phyloP scores from a whole-genome alignment of 2,329 filamentous ascomycete species.

The Fusarium metavorans region DNA sequence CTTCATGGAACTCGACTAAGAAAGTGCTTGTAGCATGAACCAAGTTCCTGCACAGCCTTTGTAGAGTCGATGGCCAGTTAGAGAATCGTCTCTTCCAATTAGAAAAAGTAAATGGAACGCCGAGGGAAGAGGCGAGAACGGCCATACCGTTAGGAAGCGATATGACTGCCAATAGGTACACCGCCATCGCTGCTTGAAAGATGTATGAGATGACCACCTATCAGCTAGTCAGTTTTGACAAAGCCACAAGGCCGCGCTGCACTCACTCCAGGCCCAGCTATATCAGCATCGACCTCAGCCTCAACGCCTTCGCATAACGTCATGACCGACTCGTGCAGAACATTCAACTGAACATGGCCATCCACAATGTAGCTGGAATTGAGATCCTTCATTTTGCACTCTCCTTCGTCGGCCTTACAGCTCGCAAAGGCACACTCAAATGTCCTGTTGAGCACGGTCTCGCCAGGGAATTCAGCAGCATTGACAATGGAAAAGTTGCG shows the following conservation, averaged over 20 bases:
- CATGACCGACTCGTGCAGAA: not conserved
- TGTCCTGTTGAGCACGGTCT: not conserved
- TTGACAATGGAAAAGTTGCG: not conserved
- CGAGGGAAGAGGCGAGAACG: too few relatives aligned
- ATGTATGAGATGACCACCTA: slow-evolving; percentile 26
- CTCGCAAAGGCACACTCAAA: slow-evolving; percentile 19
- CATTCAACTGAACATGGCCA: not conserved
- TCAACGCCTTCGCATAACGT: slow-evolving; percentile 3
- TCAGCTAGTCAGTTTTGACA: not conserved
- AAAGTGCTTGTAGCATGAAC: slow-evolving; percentile 13
- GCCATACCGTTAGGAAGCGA: too few relatives aligned
- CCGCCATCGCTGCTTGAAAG: slow-evolving; percentile 12
- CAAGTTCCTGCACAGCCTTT: not conserved
- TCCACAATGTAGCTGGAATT: not conserved
- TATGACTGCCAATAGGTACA: not conserved
- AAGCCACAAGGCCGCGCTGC: fast-evolving
- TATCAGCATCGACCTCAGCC: slow-evolving; percentile 15
- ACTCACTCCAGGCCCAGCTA: slow-evolving; percentile 26
- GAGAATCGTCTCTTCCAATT: too few relatives aligned
- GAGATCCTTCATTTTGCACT: not conserved
- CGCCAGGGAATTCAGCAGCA: not conserved
- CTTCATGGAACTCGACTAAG: slow-evolving; percentile 28
- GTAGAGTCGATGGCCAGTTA: too few relatives aligned
- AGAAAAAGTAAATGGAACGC: too few relatives aligned
- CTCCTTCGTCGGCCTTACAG: not conserved